Evolutionary conservation across 495 filamentous ascomycete species (phyloP).

Genomic region (Hypoxylon lienhwacheense): DNA sequence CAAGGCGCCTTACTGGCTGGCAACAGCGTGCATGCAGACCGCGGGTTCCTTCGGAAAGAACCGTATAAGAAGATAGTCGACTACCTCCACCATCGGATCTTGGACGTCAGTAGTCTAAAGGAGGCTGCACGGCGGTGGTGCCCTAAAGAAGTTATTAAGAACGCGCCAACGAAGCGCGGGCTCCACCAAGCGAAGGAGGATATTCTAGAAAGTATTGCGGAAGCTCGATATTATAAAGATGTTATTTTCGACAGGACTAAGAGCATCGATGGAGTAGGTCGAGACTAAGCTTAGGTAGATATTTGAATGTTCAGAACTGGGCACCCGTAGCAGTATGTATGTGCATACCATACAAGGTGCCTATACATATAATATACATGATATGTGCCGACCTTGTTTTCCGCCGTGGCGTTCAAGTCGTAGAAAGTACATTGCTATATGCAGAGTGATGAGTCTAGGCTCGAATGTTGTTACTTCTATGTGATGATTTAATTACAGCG

Average conservation of each 20-base stretch:
- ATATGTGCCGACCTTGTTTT: no score
- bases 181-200: constrained; percentile 84
- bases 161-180: constrained; percentile 69
- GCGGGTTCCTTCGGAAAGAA: constrained; percentile 71
- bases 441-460: no score
- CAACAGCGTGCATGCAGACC: constrained; percentile 90
- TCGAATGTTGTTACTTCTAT: no score
- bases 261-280: neutral
- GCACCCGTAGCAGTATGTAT: no score
- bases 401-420: no score
- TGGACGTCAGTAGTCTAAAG: constrained; percentile 90
- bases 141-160: constrained; percentile 55
- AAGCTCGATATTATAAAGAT: constrained; percentile 79
- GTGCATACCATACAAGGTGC: no score
- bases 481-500: no score
- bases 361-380: no score
- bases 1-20: constrained; percentile 76
- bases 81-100: constrained; percentile 82
- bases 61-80: constrained; percentile 73
- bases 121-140: constrained; percentile 87
- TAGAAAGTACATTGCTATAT: no score
- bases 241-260: constrained; percentile 53
- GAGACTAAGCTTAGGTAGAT: neutral
- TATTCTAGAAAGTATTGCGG: constrained; percentile 92
- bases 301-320: no score